These are phyloP conservation scores for Cymbidium sinense DNA, from an alignment of 106 monocot species.

Conservation along the genomic window DNA sequence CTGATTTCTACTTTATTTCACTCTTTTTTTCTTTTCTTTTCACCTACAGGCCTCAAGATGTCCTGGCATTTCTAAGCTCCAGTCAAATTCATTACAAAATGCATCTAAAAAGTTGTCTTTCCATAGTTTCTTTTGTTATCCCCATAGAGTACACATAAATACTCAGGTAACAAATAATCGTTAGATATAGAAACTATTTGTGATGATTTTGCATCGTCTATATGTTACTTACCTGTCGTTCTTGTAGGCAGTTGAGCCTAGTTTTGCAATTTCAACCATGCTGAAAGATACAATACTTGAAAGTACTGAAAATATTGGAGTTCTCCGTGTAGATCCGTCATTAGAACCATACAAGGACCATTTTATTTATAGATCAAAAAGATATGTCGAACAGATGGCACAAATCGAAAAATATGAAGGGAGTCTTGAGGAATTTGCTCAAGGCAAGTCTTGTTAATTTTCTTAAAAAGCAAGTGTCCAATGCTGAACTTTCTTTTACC, in stretches of 20 bases:
- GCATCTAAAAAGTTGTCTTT: neutral
- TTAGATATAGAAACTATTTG: neutral
- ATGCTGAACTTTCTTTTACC: neutral
- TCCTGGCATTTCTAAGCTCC: neutral
- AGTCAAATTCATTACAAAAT: slow-evolving; percentile 2
- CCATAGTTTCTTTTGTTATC: neutral
- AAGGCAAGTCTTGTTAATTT: slow-evolving; percentile 28
- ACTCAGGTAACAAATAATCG: neutral
- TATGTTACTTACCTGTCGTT: neutral
- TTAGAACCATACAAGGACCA: slow-evolving; percentile 63
- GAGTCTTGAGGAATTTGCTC: slow-evolving; percentile 65
- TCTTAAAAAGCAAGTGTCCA: neutral
- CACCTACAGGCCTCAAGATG: neutral
- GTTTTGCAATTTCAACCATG: slow-evolving; percentile 23
- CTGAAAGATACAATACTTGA: slow-evolving; percentile 24
- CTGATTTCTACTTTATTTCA: neutral
- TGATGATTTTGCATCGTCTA: neutral
- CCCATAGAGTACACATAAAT: neutral
- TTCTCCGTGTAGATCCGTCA: slow-evolving; percentile 50
- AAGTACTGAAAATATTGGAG: slow-evolving; percentile 41
- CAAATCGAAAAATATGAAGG: slow-evolving; percentile 76
- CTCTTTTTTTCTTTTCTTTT: neutral
- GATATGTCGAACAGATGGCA: slow-evolving; percentile 45
- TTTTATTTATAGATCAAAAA: slow-evolving; percentile 55
- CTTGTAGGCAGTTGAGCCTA: slow-evolving; percentile 17